Evolutionary conservation across 495 filamentous ascomycete genomes (phyloP), one percentile per base, ranked within the genome.

Genomic region (Penicillium cosmopolitanum): DNA sequence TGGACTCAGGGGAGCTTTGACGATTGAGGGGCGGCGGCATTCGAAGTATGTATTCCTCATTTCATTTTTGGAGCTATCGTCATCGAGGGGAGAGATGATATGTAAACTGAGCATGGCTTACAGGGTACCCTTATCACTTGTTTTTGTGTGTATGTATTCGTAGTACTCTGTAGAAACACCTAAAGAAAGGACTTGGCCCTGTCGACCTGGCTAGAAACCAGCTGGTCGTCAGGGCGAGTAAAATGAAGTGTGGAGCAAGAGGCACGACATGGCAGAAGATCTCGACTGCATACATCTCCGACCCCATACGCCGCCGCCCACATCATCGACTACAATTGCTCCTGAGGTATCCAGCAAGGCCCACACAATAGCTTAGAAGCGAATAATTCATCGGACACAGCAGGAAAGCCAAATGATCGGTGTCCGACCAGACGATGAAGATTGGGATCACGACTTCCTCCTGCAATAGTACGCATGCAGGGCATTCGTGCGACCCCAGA

Each of bases 51-150:
- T 23, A 23, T 23, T 23, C 28, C 28, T 31, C 28, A 8, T 31
- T 31, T 31, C 6, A 31, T 31, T 31, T 31, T 31, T 31, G 61
- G 59, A 50, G 51, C 48, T 51, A 48, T 55, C 48, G 50, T 54
- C 33, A 40, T 19, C 43, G 53, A 16, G 50, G 55, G 36, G 38
- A 50, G 33, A 50, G 10, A 48, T 43, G 38, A 56, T 62, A 5
- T 13, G 4, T 38, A 12, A 38, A 38, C 12, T 38, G 2, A 10
- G 36, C 4, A 38, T 8, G 28, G 28, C 8, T 31, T 31, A n/a
- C 36, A 7, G 12, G n/a, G 36, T 12, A 38, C 36, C 12, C 15
- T 38, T 12, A 31, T 9, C 8, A 9, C 28, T 31, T 31, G 28
- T 8, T 31, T 6, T 31, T 9, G 28, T 31, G 28, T 31, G 19